Base-by-base conservation (phyloP, 1,284 basidiomycete species). In the Rhodofomes roseus region DNA sequence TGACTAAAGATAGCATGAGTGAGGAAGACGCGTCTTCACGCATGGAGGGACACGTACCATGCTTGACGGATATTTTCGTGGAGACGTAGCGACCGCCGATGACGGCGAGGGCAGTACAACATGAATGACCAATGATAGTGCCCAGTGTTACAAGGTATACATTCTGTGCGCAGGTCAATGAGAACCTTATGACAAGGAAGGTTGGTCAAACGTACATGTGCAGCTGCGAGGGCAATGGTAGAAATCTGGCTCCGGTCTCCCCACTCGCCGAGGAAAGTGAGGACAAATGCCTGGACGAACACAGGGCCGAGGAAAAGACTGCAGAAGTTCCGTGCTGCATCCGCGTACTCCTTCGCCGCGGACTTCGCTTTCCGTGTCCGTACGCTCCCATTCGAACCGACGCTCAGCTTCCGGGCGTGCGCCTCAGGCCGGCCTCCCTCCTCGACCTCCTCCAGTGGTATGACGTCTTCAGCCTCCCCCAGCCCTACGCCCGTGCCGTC, bases 201-300 rank as follows among this genome's bases (percentile, higher is more conserved):
- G 57, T 25, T 50, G 44, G 14, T 4, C 12, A 4, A 22, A 81
- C 90, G 67, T 70, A 98, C 96, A 78, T 98, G 94, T 25, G 96
- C 94, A 37, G 96, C 96, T 1, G 92, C 97, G 53, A 99, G 81
- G 2, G 95, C 96, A 65, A 99, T 98, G 0, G 96, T 99, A 0
- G 97, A 92, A 67, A 99, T 96, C 77, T 99, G 97, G 70, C 92
- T 95, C 48, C 96, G 79, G 76, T 99, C 97, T 1, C 96, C 97
- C 96, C 96, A 99, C 75, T 99, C 96, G 23, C 96, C 97, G 12
- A 99, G 80, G 75, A 99, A 99, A 0, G 96, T 98, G 59, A 99
- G 80, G 40, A 96, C 78, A 67, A 99, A 99, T 0, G 95, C 88
- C 74, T 99, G 96, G 2, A 96, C 95, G 68, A 98, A 98, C 1